Evolutionary conservation across 306 rosid species (phyloP).

Genomic region (Heteromeles arbutifolia): DNA sequence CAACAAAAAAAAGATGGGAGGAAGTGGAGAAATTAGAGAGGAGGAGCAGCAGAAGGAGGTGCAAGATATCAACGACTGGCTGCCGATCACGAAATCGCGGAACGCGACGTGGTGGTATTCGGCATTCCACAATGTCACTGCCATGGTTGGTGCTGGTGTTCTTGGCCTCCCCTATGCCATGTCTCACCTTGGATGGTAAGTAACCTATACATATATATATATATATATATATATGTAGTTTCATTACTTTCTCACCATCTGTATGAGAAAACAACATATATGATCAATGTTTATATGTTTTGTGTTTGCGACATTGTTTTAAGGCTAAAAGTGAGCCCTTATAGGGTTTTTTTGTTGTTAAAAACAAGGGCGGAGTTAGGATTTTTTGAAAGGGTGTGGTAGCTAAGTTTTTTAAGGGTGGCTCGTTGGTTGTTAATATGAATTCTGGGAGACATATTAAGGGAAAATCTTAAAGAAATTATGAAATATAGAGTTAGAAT

Average conservation of each 20-base stretch:
- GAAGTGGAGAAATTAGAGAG: background rate
- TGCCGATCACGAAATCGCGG: conserved; percentile 27
- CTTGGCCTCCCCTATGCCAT: conserved; percentile 41
- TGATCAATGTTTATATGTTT: background rate
- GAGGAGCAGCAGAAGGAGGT: conserved; percentile 2
- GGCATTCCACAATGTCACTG: conserved; percentile 40
- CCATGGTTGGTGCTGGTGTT: conserved; percentile 49
- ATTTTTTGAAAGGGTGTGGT: too few species aligned
- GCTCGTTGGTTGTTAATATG: background rate
- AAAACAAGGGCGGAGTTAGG: too few species aligned
- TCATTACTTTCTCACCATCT: background rate
- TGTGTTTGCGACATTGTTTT: background rate
- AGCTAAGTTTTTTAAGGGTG: background rate
- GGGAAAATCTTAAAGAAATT: background rate
- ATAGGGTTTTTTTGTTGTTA: background rate
- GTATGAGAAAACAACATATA: background rate
- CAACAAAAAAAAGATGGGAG: background rate
- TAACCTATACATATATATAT: background rate
- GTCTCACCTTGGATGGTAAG: conserved; percentile 42
- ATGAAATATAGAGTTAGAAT: too few species aligned
- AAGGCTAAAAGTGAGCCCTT: too few species aligned
- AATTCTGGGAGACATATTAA: background rate
- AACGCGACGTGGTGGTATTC: conserved; percentile 36
- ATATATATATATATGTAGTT: background rate
- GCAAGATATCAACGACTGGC: conserved; percentile 28